Percentiles rank a stretch among this genome's conserved stretches.
Conservation (phyloP, 305 asterid species). For the Salvia sclarea region DNA sequence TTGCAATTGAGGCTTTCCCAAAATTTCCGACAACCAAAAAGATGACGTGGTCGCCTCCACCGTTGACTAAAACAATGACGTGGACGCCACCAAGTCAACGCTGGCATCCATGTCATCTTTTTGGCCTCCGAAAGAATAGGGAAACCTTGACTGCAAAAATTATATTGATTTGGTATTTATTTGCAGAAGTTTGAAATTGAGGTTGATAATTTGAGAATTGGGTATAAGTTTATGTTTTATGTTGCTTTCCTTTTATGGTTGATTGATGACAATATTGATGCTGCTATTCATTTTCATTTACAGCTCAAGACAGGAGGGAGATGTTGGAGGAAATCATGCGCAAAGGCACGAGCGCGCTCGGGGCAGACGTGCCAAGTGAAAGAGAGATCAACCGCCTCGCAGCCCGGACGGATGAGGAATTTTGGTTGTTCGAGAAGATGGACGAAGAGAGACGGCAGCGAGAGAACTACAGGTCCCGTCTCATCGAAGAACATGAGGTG, state of each 20-base stretch:
- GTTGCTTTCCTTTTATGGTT: not conserved
- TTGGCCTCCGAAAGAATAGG: too few species aligned
- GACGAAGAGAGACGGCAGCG: constrained; percentile 88
- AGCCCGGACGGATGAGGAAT: constrained; percentile 94
- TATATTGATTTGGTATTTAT: too few species aligned
- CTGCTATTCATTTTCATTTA: constrained; percentile 31
- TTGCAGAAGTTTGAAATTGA: too few species aligned
- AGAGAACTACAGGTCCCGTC: constrained; percentile 86
- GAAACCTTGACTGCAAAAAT: too few species aligned
- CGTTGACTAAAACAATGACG: too few species aligned
- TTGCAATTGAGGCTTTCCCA: too few species aligned
- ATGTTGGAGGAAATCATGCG: constrained; percentile 97
- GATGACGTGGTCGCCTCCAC: too few species aligned
- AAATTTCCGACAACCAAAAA: too few species aligned
- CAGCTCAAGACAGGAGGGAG: constrained; percentile 97
- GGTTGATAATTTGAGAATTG: too few species aligned
- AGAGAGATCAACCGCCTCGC: constrained; percentile 96
- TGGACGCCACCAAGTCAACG: too few species aligned
- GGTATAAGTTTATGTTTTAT: too few species aligned
- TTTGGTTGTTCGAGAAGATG: constrained; percentile 94
- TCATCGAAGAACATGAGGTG: constrained; percentile 96
- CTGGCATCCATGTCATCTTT: too few species aligned
- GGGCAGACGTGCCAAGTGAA: constrained; percentile 96
- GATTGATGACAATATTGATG: constrained; percentile 18
- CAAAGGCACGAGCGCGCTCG: constrained; percentile 82